Evolutionary conservation across 768 basidiomycete species (phyloP).

Genomic region (Mycena sanguinolenta): DNA sequence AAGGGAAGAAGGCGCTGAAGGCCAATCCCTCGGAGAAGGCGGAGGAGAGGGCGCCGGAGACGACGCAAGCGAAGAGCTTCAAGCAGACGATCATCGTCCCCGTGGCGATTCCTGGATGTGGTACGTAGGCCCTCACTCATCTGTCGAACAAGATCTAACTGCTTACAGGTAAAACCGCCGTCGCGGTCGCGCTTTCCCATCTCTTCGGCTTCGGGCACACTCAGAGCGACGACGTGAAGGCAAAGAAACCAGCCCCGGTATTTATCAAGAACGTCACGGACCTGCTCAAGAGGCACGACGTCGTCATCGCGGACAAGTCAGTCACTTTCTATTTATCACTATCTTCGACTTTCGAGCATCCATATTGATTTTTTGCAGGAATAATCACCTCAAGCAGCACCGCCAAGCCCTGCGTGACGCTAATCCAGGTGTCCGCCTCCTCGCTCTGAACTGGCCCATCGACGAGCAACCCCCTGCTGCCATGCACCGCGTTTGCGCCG

Average conservation of each 20-base stretch:
- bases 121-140: conserved; percentile 59
- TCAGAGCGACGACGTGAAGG: conserved; percentile 90
- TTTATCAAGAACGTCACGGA: conserved; percentile 82
- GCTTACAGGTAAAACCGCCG: conserved; percentile 86
- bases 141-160: background rate
- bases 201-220: conserved; percentile 93
- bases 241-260: conserved; percentile 76
- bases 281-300: conserved; percentile 71
- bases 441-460: conserved; percentile 85
- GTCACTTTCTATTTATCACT: conserved; percentile 38
- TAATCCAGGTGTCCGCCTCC: conserved; percentile 72
- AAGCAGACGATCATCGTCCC: conserved; percentile 90
- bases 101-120: conserved; percentile 94
- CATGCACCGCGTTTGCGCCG: conserved; percentile 81
- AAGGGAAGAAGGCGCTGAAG: conserved; percentile 54
- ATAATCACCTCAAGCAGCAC: conserved; percentile 90
- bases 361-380: conserved; percentile 55
- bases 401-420: conserved; percentile 77
- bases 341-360: conserved; percentile 14
- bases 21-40: conserved; percentile 46
- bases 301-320: conserved; percentile 95
- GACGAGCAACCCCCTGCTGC: conserved; percentile 68
- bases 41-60: background rate
- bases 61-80: conserved; percentile 39
- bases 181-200: conserved; percentile 81